Percentiles rank a stretch among this genome's conserved stretches.
Evolutionary conservation across 2,329 filamentous ascomycete genomes (phyloP).

Genomic region (Didymella pinodella): DNA sequence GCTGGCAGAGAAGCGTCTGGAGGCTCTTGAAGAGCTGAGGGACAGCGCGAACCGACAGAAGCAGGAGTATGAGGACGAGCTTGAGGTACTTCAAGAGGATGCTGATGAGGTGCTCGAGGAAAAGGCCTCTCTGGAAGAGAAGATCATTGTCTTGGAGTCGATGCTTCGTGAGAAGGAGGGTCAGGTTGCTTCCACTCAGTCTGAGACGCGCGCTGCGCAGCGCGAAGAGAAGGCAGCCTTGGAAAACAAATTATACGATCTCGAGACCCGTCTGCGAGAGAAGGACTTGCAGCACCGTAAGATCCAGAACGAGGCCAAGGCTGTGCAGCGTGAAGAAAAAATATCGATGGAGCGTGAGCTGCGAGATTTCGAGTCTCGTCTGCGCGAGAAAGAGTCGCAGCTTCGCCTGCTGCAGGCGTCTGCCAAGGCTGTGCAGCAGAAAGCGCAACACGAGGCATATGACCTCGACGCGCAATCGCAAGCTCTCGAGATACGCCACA

Average conservation of each 20-base stretch:
- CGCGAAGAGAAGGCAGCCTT: constrained; percentile 55
- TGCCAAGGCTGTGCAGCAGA: constrained; percentile 39
- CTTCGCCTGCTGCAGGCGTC: constrained; percentile 40
- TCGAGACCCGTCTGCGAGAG: constrained; percentile 39
- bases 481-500: constrained; percentile 73
- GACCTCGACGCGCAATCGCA: constrained; percentile 59
- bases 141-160: constrained; percentile 54
- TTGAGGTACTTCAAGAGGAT: constrained; percentile 56
- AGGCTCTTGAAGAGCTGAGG: constrained; percentile 61
- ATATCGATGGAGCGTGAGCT: constrained; percentile 60
- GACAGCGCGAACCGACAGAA: constrained; percentile 54
- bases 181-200: constrained; percentile 29
- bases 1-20: constrained; percentile 46
- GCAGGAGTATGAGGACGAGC: constrained; percentile 65
- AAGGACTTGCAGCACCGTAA: constrained; percentile 43
- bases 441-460: constrained; percentile 41
- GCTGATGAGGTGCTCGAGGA: constrained; percentile 54
- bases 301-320: constrained; percentile 39
- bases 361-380: constrained; percentile 31
- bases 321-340: constrained; percentile 53
- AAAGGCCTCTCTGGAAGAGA: constrained; percentile 67
- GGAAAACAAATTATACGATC: constrained; percentile 60
- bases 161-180: constrained; percentile 50
- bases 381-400: constrained; percentile 40
- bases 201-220: constrained; percentile 63